Conservation (phyloP, 2,329 filamentous ascomycete genomes). For the Corynespora cassiicola region DNA sequence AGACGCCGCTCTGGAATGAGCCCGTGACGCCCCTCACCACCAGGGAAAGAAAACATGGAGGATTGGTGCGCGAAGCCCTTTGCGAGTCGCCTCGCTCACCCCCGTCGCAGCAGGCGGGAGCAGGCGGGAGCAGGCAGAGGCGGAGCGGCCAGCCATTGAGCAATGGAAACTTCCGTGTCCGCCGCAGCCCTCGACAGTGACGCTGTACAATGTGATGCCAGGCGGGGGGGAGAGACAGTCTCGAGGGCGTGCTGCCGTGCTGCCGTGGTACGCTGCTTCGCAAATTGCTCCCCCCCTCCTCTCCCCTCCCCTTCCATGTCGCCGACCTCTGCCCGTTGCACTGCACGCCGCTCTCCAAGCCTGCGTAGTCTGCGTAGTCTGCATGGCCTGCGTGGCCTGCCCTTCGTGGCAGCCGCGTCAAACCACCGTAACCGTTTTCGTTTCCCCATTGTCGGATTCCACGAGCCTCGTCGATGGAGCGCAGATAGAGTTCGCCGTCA, state of each 20-base stretch:
- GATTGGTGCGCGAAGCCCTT: no score
- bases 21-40: no score
- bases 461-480: slow-evolving; percentile 11
- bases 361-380: no score
- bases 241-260: slow-evolving; percentile 12
- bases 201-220: no score
- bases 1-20: no score
- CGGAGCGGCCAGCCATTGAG: no score
- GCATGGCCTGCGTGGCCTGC: no score
- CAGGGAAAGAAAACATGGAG: no score
- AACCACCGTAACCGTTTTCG: slow-evolving; percentile 29
- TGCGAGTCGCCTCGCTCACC: slow-evolving; percentile 29
- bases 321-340: slow-evolving; percentile 34
- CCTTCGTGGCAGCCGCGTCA: slow-evolving; percentile 19
- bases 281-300: slow-evolving; percentile 12
- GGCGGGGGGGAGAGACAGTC: no score
- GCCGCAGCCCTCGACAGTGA: no score
- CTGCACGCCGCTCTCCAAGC: no score
- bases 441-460: slow-evolving; percentile 30
- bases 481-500: slow-evolving; percentile 16
- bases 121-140: no score
- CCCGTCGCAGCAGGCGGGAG: slow-evolving; percentile 21
- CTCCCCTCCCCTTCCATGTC: slow-evolving; percentile 26
- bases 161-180: slow-evolving; percentile 22
- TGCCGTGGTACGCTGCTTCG: slow-evolving; percentile 15